Conservation (phyloP, 2,329 filamentous ascomycete genomes). For the Colletotrichum neosansevieriae region DNA sequence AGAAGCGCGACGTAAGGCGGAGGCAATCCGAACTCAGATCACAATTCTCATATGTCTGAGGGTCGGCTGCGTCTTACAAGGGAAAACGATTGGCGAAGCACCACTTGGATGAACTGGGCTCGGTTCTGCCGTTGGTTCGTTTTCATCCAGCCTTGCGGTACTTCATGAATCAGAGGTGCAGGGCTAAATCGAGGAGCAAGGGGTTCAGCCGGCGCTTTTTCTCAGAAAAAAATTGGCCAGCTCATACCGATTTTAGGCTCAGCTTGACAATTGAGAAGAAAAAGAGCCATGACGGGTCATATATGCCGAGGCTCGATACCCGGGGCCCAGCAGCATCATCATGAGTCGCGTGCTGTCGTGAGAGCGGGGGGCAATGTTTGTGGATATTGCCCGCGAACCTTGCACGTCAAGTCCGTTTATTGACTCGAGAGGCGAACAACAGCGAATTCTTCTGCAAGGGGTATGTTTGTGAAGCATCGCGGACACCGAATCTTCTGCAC, state of each 20-base stretch:
- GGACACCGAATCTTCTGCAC: constrained; percentile 15
- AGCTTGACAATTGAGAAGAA: background rate
- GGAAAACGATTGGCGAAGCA: background rate
- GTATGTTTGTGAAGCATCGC: constrained; percentile 17
- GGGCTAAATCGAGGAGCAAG: background rate
- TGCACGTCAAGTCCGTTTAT: background rate
- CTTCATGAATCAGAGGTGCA: constrained; percentile 15
- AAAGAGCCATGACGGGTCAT: background rate
- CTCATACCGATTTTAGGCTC: constrained; percentile 15
- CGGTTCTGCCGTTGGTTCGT: constrained; percentile 16
- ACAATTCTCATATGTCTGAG: background rate
- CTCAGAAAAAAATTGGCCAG: background rate
- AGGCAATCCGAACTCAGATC: background rate
- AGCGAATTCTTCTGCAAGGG: constrained; percentile 6
- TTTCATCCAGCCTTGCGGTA: constrained; percentile 22
- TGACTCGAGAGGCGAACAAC: constrained; percentile 6
- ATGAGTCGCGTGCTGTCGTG: constrained; percentile 32
- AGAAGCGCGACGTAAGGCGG: background rate
- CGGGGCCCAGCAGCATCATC: constrained; percentile 14
- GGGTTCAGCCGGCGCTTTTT: background rate
- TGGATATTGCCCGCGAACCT: constrained; percentile 17
- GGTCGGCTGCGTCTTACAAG: constrained; percentile 11
- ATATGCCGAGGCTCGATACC: constrained; percentile 14
- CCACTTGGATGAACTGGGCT: background rate
- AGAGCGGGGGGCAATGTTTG: constrained; percentile 4